phyloP scores from a whole-genome alignment of 768 basidiomycete species.

The Pluteus cervinus region DNA sequence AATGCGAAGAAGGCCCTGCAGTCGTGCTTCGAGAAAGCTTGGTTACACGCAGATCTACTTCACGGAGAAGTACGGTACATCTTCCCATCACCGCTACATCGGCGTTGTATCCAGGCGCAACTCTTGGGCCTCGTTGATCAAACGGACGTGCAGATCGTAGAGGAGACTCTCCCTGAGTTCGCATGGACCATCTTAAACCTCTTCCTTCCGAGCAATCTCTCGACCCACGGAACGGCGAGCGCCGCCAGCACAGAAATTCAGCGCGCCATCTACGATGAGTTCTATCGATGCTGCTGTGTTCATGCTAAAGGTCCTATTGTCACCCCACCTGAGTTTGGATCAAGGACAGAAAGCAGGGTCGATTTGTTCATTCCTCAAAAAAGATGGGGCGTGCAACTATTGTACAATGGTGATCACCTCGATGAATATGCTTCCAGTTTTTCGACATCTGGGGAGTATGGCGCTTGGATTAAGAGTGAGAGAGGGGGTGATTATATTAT shows the following conservation, averaged over 20 bases:
- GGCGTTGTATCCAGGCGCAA: slow-evolving; percentile 12
- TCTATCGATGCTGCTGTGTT: slow-evolving; percentile 10
- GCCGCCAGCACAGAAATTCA: slow-evolving; percentile 9
- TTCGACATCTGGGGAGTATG: too few relatives aligned
- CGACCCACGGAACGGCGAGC: too few relatives aligned
- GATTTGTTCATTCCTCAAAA: slow-evolving; percentile 14
- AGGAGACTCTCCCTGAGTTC: slow-evolving; percentile 8
- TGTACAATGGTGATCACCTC: slow-evolving; percentile 10
- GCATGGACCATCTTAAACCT: slow-evolving; percentile 6
- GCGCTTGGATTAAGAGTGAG: too few relatives aligned
- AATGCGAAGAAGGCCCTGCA: too few relatives aligned
- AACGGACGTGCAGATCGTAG: slow-evolving; percentile 2
- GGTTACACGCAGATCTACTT: too few relatives aligned
- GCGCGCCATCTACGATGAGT: slow-evolving; percentile 12
- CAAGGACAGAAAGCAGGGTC: slow-evolving; percentile 7
- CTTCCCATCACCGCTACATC: slow-evolving; percentile 12
- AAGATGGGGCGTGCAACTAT: slow-evolving; percentile 13
- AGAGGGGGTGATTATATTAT: too few relatives aligned
- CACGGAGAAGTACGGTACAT: too few relatives aligned
- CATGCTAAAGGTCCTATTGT: slow-evolving; percentile 10
- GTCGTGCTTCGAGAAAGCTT: too few relatives aligned
- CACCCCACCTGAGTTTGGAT: slow-evolving; percentile 12
- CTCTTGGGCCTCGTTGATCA: slow-evolving; percentile 4
- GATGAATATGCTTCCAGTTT: too few relatives aligned
- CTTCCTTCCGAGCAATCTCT: too few relatives aligned